Evolutionary conservation across 352 stramenopile species (phyloP).

Genomic region (Pythium volutum): DNA sequence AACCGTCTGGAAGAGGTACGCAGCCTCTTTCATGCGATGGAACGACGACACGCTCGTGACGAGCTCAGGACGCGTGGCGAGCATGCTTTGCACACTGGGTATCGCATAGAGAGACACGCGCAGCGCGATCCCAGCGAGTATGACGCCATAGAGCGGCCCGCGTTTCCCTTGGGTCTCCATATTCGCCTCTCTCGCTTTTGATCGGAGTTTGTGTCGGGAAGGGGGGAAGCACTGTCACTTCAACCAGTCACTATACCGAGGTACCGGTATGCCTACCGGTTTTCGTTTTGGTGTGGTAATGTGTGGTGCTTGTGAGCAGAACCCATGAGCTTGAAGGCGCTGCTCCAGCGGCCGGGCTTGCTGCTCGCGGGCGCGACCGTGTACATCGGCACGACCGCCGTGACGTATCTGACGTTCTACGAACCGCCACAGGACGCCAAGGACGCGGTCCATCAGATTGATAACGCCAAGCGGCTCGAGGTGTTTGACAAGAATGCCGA

Average conservation of each 20-base stretch:
- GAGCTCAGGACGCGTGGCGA: slow-evolving; percentile 60
- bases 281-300: not conserved
- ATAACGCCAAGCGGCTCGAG: slow-evolving; percentile 45
- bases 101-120: slow-evolving; percentile 39
- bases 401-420: slow-evolving; percentile 73
- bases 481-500: slow-evolving; percentile 72
- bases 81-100: slow-evolving; percentile 32
- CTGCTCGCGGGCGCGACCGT: slow-evolving; percentile 53
- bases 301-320: not conserved
- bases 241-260: not conserved
- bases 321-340: slow-evolving; percentile 20
- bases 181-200: not conserved
- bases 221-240: not conserved
- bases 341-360: slow-evolving; percentile 48
- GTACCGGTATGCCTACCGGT: not conserved
- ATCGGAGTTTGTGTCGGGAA: not conserved
- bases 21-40: slow-evolving; percentile 53
- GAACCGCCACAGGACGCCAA: slow-evolving; percentile 37
- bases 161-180: slow-evolving; percentile 8
- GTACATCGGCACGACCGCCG: slow-evolving; percentile 52
- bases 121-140: slow-evolving; percentile 32
- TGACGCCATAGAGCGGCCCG: slow-evolving; percentile 5
- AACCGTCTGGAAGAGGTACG: slow-evolving; percentile 42
- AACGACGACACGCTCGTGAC: slow-evolving; percentile 63
- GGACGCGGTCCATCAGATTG: slow-evolving; percentile 29